A percentile compares a stretch with the other conserved stretches of the same genome.
These are phyloP conservation scores for Hypoxylon sp. DNA, from an alignment of 2,329 filamentous ascomycete genomes.

Conservation along the genomic window DNA sequence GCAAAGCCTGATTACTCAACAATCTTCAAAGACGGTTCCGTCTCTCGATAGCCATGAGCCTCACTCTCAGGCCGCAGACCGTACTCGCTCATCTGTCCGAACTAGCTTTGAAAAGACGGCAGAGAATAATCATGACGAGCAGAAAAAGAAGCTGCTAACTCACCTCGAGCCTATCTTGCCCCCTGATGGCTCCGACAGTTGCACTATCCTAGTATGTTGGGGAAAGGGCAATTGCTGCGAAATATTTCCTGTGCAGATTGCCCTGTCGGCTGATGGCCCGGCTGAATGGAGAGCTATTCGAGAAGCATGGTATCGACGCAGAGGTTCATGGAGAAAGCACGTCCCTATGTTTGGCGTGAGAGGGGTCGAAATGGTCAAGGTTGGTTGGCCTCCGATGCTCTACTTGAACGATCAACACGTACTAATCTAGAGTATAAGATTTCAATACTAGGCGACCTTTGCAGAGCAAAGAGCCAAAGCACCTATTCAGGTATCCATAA, in stretches of 20 bases:
- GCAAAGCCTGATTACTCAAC: background rate
- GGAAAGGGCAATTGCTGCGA: background rate
- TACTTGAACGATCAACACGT: background rate
- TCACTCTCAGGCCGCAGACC: no score
- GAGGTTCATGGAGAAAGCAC: slow-evolving; percentile 18
- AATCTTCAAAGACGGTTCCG: background rate
- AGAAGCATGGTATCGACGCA: slow-evolving; percentile 9
- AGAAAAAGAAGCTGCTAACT: background rate
- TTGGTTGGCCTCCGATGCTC: background rate
- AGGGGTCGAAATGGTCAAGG: slow-evolving; percentile 11
- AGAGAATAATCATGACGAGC: background rate
- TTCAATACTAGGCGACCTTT: background rate
- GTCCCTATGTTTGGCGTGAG: slow-evolving; percentile 12
- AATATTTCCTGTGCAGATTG: background rate
- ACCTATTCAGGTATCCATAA: background rate
- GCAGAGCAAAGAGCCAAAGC: background rate
- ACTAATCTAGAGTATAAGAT: background rate
- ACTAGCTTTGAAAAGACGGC: background rate
- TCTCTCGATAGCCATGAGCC: background rate
- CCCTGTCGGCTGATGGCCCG: background rate
- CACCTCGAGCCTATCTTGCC: background rate
- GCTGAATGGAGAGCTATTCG: background rate
- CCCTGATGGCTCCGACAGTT: background rate
- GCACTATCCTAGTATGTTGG: slow-evolving; percentile 8
- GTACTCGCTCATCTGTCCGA: no score